Base-by-base conservation (phyloP, 768 basidiomycete genomes). In the Tremella yokohamensis region DNA sequence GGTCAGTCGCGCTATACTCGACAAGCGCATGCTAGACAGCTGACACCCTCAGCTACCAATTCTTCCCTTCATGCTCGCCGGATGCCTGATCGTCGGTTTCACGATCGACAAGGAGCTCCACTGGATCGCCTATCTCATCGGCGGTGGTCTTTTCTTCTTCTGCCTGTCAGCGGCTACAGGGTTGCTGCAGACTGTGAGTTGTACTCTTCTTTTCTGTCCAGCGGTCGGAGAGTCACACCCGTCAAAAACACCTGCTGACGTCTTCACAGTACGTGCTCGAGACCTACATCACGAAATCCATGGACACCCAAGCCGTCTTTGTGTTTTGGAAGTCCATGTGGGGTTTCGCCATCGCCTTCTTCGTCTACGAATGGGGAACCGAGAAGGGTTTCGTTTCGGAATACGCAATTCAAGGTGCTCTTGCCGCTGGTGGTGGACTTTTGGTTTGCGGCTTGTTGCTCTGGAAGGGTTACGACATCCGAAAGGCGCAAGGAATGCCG, bases 261-360 rank as follows among this genome's bases (percentile, higher is more conserved):
- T n/a, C n/a, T n/a, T n/a, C n/a, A n/a, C n/a, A 34, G 29, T 69
- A 66, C 50, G 65, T 69, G n/a, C 54, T 69, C n/a, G 68, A 69
- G 52, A 49, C 54, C 19, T 69, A 62, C 49, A 18, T 69, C 34
- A 25, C 55, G 15, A 52, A 58, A 24, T 57, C 62, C 0, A 66
- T 64, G 62, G 65, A 69, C 40, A 64, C 49, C 29, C 15, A 64
- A 42, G 68, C 68, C 6, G 63, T 56, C 40, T 69, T 69, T 54
- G 54, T 64, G 25, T 66, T 69, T 52, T 69, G 57, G 57, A 69
- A 66, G 49, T 60, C 54, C n/a, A 66, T 69, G 25, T 69, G 64
- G 64, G 68, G 64, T 29, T 69, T 69, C 42, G 60, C 56, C 12
- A 58, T 63, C 38, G 57, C 57, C 16, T 56, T 56, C 44, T 59